A percentile compares a stretch with the other conserved stretches of the same genome.
Evolutionary conservation across 441 rosid genomes (phyloP).

Genomic region (Gossypium gossypioides): DNA sequence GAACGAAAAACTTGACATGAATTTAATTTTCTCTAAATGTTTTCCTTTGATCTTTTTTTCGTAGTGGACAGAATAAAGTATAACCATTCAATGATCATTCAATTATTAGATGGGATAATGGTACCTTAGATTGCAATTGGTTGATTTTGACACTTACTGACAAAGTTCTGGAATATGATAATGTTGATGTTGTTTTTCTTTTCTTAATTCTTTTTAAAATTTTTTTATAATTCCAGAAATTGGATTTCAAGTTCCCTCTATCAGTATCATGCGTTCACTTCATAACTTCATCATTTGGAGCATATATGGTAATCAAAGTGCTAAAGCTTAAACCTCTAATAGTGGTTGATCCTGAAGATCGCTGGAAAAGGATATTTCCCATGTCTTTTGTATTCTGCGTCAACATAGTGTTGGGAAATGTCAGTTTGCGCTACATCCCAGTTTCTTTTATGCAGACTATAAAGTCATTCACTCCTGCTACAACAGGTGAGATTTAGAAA

Average conservation of each 20-base stretch:
- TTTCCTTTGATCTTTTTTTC: background rate
- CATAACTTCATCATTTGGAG: constrained; percentile 93
- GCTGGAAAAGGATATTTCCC: constrained; percentile 91
- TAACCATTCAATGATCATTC: background rate
- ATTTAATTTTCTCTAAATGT: background rate
- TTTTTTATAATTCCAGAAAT: constrained; percentile 37
- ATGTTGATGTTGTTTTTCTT: background rate
- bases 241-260: constrained; percentile 90
- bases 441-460: constrained; percentile 99
- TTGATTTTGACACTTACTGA: constrained; percentile 1
- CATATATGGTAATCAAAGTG: constrained; percentile 75
- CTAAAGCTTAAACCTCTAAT: constrained; percentile 88
- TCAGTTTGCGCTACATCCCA: constrained; percentile 85
- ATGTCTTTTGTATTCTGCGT: constrained; percentile 97
- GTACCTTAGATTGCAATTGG: background rate
- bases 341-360: constrained; percentile 77
- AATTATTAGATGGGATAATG: background rate
- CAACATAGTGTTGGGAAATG: constrained; percentile 89
- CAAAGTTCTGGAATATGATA: background rate
- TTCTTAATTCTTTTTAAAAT: background rate
- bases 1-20: background rate
- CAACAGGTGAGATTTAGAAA: constrained; percentile 55
- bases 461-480: constrained; percentile 97
- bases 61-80: background rate
- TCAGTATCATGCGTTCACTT: constrained; percentile 86